Conservation (phyloP, 2,329 filamentous ascomycete genomes). For the Monilinia laxa region DNA sequence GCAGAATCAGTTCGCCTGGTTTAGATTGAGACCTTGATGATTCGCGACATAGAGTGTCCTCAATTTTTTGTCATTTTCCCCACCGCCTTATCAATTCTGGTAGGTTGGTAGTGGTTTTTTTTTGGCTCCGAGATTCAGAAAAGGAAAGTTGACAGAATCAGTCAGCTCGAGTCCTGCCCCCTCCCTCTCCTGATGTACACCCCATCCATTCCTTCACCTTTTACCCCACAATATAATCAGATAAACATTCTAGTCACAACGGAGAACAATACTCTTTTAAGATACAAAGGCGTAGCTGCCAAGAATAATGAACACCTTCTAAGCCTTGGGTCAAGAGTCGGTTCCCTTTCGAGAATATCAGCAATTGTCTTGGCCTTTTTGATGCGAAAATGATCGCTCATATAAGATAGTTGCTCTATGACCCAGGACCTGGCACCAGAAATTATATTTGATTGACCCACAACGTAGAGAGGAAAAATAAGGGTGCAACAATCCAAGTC, state of each 20-base stretch:
- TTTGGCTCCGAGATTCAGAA: no score
- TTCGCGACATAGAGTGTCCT: no score
- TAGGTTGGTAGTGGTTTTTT: no score
- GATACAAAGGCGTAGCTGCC: slow-evolving; percentile 25
- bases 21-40: no score
- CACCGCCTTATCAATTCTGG: no score
- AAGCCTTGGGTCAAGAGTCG: slow-evolving; percentile 12
- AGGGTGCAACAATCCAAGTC: slow-evolving; percentile 6
- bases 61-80: no score
- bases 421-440: slow-evolving; percentile 12
- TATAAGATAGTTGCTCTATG: slow-evolving; percentile 22
- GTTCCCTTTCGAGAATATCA: slow-evolving; percentile 16
- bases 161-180: no score
- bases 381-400: slow-evolving; percentile 23
- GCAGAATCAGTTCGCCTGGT: no score
- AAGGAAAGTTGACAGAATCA: no score
- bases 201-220: no score
- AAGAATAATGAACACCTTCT: slow-evolving; percentile 24
- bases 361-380: slow-evolving; percentile 23
- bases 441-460: slow-evolving; percentile 1
- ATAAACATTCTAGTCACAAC: no score
- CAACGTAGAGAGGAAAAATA: slow-evolving; percentile 25
- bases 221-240: neutral
- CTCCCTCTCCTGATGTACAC: no score
- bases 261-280: neutral